Evolutionary conservation across 768 basidiomycete genomes (phyloP).

Genomic region (Chlorophyllum brunneum): DNA sequence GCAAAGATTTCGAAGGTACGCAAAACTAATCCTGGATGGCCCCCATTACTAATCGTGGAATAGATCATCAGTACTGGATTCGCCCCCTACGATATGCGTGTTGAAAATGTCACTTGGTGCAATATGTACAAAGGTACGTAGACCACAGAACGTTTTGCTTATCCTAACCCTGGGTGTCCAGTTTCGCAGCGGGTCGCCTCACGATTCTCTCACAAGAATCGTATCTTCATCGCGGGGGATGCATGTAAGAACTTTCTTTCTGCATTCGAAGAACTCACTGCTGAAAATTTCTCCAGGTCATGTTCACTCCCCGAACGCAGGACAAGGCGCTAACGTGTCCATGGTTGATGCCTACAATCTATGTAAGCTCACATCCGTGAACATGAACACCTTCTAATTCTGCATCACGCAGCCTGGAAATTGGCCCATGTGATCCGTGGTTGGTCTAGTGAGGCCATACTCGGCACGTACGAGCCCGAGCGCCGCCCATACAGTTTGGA

Average conservation of each 20-base stretch:
- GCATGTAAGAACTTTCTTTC: slow-evolving; percentile 6
- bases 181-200: slow-evolving; percentile 18
- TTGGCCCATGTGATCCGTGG: slow-evolving; percentile 21
- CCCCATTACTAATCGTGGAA: neutral
- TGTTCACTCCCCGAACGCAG: slow-evolving; percentile 25
- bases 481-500: slow-evolving; percentile 17
- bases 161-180: slow-evolving; percentile 12
- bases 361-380: slow-evolving; percentile 7
- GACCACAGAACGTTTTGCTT: slow-evolving; percentile 5
- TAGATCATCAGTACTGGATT: neutral
- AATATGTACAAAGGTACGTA: neutral
- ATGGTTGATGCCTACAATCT: slow-evolving; percentile 23
- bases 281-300: slow-evolving; percentile 10
- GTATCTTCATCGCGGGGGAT: slow-evolving; percentile 21
- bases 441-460: slow-evolving; percentile 19
- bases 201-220: slow-evolving; percentile 14
- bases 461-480: slow-evolving; percentile 25
- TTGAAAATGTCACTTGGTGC: slow-evolving; percentile 6
- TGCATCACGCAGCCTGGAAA: slow-evolving; percentile 17
- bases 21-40: neutral
- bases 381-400: neutral
- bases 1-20: neutral
- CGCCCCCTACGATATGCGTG: neutral
- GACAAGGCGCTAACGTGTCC: slow-evolving; percentile 22
- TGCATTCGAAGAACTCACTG: neutral